A percentile compares a stretch with the other conserved stretches of the same genome.
Conservation (phyloP, 2,329 filamentous ascomycete genomes). For the Diplodia mutila region DNA sequence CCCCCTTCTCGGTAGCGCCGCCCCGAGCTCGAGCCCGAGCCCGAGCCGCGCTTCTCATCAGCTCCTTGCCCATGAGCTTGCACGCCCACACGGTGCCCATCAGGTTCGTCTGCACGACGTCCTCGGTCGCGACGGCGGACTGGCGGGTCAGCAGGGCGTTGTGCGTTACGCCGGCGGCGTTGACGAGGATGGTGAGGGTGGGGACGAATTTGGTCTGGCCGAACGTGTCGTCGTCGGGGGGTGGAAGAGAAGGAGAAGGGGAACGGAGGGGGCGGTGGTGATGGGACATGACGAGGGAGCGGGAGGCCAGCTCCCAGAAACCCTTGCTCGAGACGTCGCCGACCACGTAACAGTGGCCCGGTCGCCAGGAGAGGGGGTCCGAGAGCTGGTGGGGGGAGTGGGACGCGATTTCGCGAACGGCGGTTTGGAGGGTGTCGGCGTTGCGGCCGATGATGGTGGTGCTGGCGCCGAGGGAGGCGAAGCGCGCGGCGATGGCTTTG, state of each 20-base stretch:
- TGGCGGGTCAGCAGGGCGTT: slow-evolving; percentile 65
- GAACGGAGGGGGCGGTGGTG: not conserved
- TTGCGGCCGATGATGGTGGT: slow-evolving; percentile 41
- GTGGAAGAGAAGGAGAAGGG: not conserved
- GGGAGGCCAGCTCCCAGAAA: slow-evolving; percentile 34
- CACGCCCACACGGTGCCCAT: slow-evolving; percentile 66
- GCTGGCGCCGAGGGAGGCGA: slow-evolving; percentile 35
- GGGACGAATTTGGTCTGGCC: slow-evolving; percentile 6
- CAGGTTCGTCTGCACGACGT: slow-evolving; percentile 72
- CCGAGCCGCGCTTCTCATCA: not conserved
- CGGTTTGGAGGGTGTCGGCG: slow-evolving; percentile 28
- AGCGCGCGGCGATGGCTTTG: slow-evolving; percentile 41
- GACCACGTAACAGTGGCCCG: slow-evolving; percentile 34
- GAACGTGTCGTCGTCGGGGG: not conserved
- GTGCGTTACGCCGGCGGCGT: slow-evolving; percentile 76
- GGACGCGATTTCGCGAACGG: not conserved
- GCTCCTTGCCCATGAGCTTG: slow-evolving; percentile 38
- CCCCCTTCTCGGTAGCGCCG: not conserved
- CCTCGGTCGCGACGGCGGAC: slow-evolving; percentile 54
- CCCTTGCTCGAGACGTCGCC: slow-evolving; percentile 34
- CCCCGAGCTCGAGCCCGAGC: not conserved
- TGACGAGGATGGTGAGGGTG: slow-evolving; percentile 64
- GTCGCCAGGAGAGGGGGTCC: not conserved
- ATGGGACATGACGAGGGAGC: not conserved
- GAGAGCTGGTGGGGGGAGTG: too few species aligned